A percentile compares a stretch with the other conserved stretches of the same genome.
Conservation (phyloP, 1,139 yeast genomes). For the Yamadazyma taylorii region DNA sequence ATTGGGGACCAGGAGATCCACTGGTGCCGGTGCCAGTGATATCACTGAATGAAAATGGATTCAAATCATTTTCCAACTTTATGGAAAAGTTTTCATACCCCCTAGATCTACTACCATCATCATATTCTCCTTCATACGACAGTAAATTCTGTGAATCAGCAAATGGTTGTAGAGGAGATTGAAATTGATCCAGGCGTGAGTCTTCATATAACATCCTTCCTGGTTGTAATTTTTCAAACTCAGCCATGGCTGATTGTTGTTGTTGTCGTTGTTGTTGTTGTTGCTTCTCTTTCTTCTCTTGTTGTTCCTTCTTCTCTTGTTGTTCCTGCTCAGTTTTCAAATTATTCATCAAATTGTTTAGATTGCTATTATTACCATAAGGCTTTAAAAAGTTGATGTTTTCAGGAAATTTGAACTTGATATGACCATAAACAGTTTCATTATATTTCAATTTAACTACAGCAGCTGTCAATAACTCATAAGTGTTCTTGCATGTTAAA, state of each 20-base stretch:
- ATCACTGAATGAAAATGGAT: conserved; percentile 8
- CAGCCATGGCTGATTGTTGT: not conserved
- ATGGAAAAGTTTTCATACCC: conserved; percentile 6
- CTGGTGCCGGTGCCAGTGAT: conserved; percentile 6
- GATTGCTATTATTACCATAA: conserved; percentile 39
- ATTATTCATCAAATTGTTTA: conserved; percentile 38
- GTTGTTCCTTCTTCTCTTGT: too few species aligned
- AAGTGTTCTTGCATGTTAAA: conserved; percentile 64
- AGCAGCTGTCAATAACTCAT: conserved; percentile 70
- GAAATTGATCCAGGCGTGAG: too few species aligned
- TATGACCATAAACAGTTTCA: conserved; percentile 32
- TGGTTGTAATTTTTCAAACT: too few species aligned
- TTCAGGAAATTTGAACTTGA: conserved; percentile 10
- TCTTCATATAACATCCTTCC: not conserved
- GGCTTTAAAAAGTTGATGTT: conserved; percentile 24
- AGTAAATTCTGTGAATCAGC: not conserved
- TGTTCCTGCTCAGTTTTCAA: conserved; percentile 16
- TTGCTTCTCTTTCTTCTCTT: conserved; percentile 2
- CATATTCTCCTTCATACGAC: not conserved
- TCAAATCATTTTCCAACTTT: conserved; percentile 13
- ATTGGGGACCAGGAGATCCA: too few species aligned
- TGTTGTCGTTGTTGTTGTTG: conserved; percentile 2
- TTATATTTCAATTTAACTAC: conserved; percentile 63
- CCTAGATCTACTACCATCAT: not conserved
- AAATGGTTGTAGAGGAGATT: not conserved